Percentiles rank a stretch among this genome's conserved stretches.
phyloP scores from a whole-genome alignment of 1,284 basidiomycete species.

The Cutaneotrichosporon mucoides region DNA sequence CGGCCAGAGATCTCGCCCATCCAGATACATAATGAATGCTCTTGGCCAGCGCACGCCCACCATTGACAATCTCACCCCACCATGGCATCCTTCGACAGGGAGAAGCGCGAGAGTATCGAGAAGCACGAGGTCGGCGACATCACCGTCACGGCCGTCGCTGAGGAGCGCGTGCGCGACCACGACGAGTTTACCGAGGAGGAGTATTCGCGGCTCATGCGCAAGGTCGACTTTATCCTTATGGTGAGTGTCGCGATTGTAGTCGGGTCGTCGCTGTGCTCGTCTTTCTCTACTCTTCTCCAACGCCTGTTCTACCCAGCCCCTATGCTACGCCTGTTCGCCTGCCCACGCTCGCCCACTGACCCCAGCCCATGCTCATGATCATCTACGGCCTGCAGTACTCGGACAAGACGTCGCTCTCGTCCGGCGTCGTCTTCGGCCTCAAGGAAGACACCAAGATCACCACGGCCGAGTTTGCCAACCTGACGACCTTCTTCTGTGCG shows the following conservation, averaged over 20 bases:
- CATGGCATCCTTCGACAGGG: no score
- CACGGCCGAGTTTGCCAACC: slow-evolving; percentile 27
- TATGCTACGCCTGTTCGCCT: neutral
- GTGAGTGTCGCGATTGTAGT: neutral
- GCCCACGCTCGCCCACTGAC: neutral
- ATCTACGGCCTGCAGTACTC: slow-evolving; percentile 12
- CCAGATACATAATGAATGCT: no score
- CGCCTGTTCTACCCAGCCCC: no score
- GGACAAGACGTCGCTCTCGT: slow-evolving; percentile 15
- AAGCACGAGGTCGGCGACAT: no score
- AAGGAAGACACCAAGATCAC: slow-evolving; percentile 28
- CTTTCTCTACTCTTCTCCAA: neutral
- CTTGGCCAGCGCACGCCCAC: no score
- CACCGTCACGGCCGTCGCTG: neutral
- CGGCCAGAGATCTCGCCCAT: no score
- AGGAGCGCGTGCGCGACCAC: slow-evolving; percentile 13
- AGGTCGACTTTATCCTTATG: slow-evolving; percentile 17
- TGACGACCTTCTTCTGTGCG: slow-evolving; percentile 11
- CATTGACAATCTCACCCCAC: no score
- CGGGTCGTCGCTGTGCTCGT: neutral
- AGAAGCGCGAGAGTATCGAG: no score
- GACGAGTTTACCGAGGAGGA: slow-evolving; percentile 11
- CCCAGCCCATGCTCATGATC: slow-evolving; percentile 10
- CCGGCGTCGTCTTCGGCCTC: slow-evolving; percentile 23
- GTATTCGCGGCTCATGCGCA: slow-evolving; percentile 14